Evolutionary conservation across 177 flowering plant species (phyloP).

Genomic region (Vitis hybrid): DNA sequence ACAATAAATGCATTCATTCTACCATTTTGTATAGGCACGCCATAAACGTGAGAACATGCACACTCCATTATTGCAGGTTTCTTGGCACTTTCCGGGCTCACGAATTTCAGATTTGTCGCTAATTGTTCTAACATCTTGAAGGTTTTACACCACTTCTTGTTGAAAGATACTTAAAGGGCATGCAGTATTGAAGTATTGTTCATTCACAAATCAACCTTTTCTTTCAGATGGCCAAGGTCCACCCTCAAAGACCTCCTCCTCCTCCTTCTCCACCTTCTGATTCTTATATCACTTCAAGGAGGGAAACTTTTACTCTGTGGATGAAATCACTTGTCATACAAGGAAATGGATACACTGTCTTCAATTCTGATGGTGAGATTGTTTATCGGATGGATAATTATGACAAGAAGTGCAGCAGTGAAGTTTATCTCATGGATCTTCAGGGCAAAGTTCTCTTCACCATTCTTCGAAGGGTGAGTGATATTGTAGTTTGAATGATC

Average conservation of each 20-base stretch:
- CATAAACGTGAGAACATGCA: too few relatives aligned
- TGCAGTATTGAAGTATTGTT: too few relatives aligned
- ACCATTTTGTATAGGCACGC: too few relatives aligned
- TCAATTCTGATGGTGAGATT: constrained; percentile 51
- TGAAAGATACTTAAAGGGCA: too few relatives aligned
- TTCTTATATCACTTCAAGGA: constrained; percentile 14
- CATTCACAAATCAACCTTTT: background rate
- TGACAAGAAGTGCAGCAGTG: constrained; percentile 38
- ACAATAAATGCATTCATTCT: too few relatives aligned
- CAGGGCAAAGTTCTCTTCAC: constrained; percentile 54
- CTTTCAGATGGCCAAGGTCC: constrained; percentile 32
- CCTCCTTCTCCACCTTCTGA: constrained; percentile 1
- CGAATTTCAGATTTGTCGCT: too few relatives aligned
- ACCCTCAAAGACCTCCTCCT: constrained; percentile 20
- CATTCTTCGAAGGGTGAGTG: constrained; percentile 48
- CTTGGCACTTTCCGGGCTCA: too few relatives aligned
- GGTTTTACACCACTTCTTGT: too few relatives aligned
- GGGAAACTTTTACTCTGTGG: constrained; percentile 63
- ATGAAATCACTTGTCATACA: constrained; percentile 67
- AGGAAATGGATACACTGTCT: constrained; percentile 72
- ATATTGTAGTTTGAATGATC: background rate
- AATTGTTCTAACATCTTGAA: too few relatives aligned
- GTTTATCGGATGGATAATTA: constrained; percentile 72
- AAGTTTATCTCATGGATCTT: constrained; percentile 68
- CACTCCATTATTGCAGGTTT: too few relatives aligned